Evolutionary conservation across 2,329 filamentous ascomycete genomes (phyloP), one percentile per base, ranked within the genome.

Genomic region (Aspergillus neotritici): DNA sequence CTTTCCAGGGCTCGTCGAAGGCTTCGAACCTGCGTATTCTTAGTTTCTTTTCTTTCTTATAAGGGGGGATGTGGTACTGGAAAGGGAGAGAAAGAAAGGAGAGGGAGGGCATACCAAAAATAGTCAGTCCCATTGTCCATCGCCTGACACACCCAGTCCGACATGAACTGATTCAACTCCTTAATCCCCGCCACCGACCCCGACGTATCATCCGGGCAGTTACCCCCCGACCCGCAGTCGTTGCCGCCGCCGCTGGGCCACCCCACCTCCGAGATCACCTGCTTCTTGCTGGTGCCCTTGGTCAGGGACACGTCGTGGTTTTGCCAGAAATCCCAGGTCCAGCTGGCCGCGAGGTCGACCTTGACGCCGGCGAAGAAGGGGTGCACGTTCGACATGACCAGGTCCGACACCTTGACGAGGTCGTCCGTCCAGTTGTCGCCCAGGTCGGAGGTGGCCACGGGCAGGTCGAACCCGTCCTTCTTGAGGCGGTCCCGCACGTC

Each of bases 1-100:
- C 73, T 71, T 97, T 96, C 91, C 91, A 97, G 2, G 89, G 89
- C 74, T 97, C 91, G 62, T 97, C 91, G 63, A 96, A 97, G 8
- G 89, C 88, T 62, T 90, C 87, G 64, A 97, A 96, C 80, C 79
- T 80, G 47, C 43, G 25, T 10, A 15, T 21, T 34, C 47, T 61
- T 50, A 62, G 51, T 11, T 14, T 12, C 30, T 10, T 6, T 31
- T 4, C 12, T 25, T 25, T 9, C 7, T 25, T 25, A 6, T 8
- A 5, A 6, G 17, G 17, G 17, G 5, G 5, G 17, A 21, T 21
- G 17, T 21, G 17, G 4, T 21, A 6, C 17, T 21, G 7, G 17
- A 25, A 28, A 17, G 15, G 31, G 15, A 13, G 28, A 5, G 15
- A 33, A 13, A 13, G 28, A 5, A 21, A 34, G 31, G 5, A 17